Conservation (phyloP, 441 rosid genomes). For the Metrosideros polymorpha region DNA sequence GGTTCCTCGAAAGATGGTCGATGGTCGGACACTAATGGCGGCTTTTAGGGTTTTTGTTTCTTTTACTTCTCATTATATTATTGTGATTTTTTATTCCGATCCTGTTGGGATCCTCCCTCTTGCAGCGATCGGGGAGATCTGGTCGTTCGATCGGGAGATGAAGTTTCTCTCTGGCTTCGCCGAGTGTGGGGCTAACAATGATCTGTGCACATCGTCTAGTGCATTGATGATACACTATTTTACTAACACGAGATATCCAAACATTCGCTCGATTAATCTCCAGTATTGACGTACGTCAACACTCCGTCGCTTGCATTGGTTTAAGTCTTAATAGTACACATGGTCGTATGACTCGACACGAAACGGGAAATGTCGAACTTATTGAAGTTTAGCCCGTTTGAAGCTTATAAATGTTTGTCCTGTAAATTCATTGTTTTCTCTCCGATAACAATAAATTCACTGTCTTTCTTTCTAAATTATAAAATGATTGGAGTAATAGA, state of each 20-base stretch:
- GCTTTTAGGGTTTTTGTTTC: not conserved
- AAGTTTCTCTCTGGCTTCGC: not conserved
- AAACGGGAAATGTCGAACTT: not conserved
- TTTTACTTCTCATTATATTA: not conserved
- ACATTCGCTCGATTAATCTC: not conserved
- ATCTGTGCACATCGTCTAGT: not conserved
- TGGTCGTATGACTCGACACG: not conserved
- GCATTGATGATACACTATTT: not conserved
- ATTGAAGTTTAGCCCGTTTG: not conserved
- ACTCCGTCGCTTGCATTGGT: not conserved
- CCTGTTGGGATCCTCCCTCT: not conserved
- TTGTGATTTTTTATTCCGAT: not conserved
- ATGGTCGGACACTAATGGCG: not conserved
- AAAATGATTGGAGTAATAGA: not conserved
- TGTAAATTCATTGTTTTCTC: not conserved
- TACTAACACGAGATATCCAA: accelerated
- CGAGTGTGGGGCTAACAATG: not conserved
- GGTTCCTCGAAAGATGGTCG: not conserved
- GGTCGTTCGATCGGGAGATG: not conserved
- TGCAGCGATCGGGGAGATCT: not conserved
- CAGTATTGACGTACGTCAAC: not conserved
- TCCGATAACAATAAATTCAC: not conserved
- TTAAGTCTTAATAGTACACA: not conserved
- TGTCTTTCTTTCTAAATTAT: not conserved
- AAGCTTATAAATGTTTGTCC: not conserved